These are phyloP conservation scores for Cordyceps cateniannulata DNA, from an alignment of 2,329 filamentous ascomycete species.

Conservation along the genomic window DNA sequence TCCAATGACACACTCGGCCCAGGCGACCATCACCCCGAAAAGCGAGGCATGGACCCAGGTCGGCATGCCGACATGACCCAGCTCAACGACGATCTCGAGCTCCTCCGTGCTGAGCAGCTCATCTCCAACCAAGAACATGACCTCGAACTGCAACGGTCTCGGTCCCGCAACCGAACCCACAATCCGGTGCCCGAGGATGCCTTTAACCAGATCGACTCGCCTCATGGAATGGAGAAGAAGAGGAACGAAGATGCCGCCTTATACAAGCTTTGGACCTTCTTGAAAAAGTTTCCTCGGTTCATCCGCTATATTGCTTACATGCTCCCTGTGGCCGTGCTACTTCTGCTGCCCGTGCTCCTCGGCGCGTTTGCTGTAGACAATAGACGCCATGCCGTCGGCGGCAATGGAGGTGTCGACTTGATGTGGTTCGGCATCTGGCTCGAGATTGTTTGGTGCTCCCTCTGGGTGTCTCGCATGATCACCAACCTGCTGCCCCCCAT, in stretches of 20 bases:
- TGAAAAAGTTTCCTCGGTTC: conserved; percentile 44
- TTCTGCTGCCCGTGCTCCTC: conserved; percentile 41
- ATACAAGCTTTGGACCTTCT: conserved; percentile 36
- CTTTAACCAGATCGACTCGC: conserved; percentile 31
- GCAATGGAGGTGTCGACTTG: conserved; percentile 67
- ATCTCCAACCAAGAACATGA: conserved; percentile 39
- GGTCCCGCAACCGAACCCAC: conserved; percentile 27
- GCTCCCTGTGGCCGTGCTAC: conserved; percentile 36
- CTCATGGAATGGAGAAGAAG: conserved; percentile 22
- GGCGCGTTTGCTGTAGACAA: conserved; percentile 33
- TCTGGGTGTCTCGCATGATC: conserved; percentile 67
- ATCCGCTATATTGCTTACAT: conserved; percentile 44
- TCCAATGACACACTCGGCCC: conserved; percentile 24
- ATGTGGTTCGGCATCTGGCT: conserved; percentile 96
- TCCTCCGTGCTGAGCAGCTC: conserved; percentile 40
- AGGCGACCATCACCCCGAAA: conserved; percentile 15
- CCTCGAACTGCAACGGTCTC: conserved; percentile 16
- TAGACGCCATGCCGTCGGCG: conserved; percentile 40
- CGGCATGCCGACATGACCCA: conserved; percentile 31
- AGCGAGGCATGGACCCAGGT: conserved; percentile 17
- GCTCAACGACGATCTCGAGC: conserved; percentile 42
- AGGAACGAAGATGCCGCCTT: conserved; percentile 28
- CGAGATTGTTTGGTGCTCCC: conserved; percentile 83
- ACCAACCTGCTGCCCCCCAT: conserved; percentile 43
- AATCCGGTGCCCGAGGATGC: conserved; percentile 36